Conservation (phyloP, 169 alveolate genomes). For the Amoebophrya sp. region DNA sequence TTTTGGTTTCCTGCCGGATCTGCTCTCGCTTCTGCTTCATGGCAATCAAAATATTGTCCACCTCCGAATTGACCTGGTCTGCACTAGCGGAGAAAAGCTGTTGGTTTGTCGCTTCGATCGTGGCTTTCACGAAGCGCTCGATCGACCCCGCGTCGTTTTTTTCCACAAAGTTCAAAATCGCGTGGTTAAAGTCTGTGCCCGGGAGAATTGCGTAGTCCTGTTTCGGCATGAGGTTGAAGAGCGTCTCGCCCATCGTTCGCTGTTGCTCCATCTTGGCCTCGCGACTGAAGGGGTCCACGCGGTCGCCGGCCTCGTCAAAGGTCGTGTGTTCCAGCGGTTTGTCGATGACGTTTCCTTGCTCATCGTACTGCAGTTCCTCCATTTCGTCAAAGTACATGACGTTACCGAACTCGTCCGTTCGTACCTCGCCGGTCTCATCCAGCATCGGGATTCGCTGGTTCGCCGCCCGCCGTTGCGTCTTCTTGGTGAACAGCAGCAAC, state of each 20-base stretch:
- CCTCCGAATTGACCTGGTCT: not conserved
- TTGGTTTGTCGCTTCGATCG: not conserved
- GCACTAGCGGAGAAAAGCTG: not conserved
- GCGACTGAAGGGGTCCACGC: no score
- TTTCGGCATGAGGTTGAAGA: not conserved
- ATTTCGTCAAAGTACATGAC: not conserved
- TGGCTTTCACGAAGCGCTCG: slow-evolving; percentile 1
- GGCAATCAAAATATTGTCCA: not conserved
- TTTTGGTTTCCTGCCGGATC: not conserved
- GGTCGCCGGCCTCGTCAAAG: no score
- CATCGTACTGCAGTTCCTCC: not conserved
- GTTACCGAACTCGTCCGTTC: not conserved
- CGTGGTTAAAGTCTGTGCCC: no score
- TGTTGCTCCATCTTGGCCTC: not conserved
- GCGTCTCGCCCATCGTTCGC: not conserved
- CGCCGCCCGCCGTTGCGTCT: not conserved
- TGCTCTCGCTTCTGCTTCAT: not conserved
- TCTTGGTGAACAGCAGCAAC: not conserved
- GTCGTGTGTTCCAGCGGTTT: no score
- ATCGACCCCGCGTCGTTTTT: not conserved
- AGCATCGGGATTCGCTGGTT: not conserved
- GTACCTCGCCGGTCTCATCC: not conserved
- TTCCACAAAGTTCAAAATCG: not conserved
- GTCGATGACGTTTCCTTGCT: no score
- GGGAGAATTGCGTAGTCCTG: no score